Evolutionary conservation across 2,329 filamentous ascomycete genomes (phyloP).

Genomic region (Cordyceps fumosorosea): DNA sequence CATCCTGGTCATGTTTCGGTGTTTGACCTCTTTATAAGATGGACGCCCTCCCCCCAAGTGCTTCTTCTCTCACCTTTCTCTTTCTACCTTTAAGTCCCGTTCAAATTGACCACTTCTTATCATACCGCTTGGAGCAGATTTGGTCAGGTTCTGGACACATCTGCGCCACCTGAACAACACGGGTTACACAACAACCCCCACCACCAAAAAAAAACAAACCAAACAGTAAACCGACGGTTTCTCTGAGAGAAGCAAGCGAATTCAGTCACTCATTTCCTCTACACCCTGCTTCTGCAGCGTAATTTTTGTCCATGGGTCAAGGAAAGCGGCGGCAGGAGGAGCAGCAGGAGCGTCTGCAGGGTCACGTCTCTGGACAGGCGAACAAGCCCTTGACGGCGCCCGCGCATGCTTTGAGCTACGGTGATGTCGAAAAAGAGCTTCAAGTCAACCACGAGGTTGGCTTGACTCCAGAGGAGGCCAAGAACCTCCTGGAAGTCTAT

Average conservation of each 20-base stretch:
- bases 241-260: not conserved
- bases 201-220: not conserved
- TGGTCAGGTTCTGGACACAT: not conserved
- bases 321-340: constrained; percentile 17
- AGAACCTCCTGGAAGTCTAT: constrained; percentile 46
- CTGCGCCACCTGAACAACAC: not conserved
- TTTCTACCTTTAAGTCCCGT: not conserved
- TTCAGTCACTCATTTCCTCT: not conserved
- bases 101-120: not conserved
- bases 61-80: not conserved
- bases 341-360: constrained; percentile 8
- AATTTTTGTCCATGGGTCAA: constrained; percentile 20
- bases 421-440: constrained; percentile 48
- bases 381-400: constrained; percentile 50
- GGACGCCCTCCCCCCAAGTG: not conserved
- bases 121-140: not conserved
- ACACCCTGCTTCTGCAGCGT: not conserved
- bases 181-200: not conserved
- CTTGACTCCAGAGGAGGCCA: constrained; percentile 47
- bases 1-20: not conserved
- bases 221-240: not conserved
- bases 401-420: constrained; percentile 54
- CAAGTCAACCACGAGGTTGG: constrained; percentile 50
- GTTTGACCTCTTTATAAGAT: not conserved
- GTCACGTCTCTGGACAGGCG: constrained; percentile 29